phyloP scores from a whole-genome alignment of 805 yeast species.

The Yarrowia sp. region DNA sequence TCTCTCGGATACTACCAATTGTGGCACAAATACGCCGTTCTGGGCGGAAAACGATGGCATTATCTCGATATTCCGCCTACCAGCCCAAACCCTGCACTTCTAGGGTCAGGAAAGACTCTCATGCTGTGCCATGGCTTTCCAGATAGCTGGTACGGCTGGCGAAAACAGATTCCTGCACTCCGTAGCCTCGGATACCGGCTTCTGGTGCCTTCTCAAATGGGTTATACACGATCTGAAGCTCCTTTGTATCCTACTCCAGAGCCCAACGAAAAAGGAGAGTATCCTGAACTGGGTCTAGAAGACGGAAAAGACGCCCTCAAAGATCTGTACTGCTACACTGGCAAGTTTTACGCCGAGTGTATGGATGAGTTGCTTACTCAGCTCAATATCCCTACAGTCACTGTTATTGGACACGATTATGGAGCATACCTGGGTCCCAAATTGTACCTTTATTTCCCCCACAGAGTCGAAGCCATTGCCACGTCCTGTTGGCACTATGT shows the following conservation, averaged over 20 bases:
- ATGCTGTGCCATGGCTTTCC: conserved; percentile 24
- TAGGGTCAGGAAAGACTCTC: not conserved
- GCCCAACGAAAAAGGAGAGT: conserved; percentile 23
- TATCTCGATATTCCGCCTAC: conserved; percentile 23
- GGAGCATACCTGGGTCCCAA: conserved; percentile 22
- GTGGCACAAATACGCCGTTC: conserved; percentile 14
- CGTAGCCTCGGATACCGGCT: conserved; percentile 9
- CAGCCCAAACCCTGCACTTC: not conserved
- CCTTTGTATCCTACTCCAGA: conserved; percentile 10
- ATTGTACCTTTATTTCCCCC: conserved; percentile 4
- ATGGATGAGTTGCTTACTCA: conserved; percentile 10
- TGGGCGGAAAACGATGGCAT: conserved; percentile 20
- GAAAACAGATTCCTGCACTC: conserved; percentile 15
- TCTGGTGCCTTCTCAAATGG: conserved; percentile 18
- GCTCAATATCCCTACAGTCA: not conserved
- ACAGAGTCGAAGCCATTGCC: conserved; percentile 13
- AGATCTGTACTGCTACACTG: conserved; percentile 17
- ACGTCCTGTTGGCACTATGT: conserved; percentile 14
- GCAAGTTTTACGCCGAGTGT: conserved; percentile 6
- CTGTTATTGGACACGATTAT: conserved; percentile 19
- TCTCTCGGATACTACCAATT: conserved; percentile 5
- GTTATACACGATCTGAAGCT: conserved; percentile 19
- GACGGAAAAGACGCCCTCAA: not conserved
- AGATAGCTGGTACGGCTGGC: conserved; percentile 23
- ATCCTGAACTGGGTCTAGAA: conserved; percentile 20